A percentile compares a stretch with the other conserved stretches of the same genome.
These are phyloP conservation scores for Polyporus tsugae DNA, from an alignment of 1,284 basidiomycete genomes.

Conservation along the genomic window DNA sequence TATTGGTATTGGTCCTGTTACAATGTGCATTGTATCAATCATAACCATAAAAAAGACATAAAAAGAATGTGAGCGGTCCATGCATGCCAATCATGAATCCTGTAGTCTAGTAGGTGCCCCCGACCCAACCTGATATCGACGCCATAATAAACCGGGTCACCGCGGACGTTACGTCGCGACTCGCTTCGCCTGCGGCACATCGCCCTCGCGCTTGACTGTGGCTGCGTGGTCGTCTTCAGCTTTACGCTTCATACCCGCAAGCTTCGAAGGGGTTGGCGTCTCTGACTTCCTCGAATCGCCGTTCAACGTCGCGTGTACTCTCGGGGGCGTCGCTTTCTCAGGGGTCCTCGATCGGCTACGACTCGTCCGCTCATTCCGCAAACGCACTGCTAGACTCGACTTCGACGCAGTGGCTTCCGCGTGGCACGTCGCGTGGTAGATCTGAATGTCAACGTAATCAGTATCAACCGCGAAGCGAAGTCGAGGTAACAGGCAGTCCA, in stretches of 20 bases:
- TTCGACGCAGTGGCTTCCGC: slow-evolving; percentile 77
- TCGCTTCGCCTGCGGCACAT: slow-evolving; percentile 42
- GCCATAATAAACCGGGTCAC: not conserved
- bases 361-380: slow-evolving; percentile 64
- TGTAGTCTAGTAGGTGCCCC: not conserved
- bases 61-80: slow-evolving; percentile 22
- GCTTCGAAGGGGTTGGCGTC: slow-evolving; percentile 60
- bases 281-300: slow-evolving; percentile 36
- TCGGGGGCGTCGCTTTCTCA: slow-evolving; percentile 63
- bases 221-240: slow-evolving; percentile 56
- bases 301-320: slow-evolving; percentile 32
- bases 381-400: slow-evolving; percentile 67
- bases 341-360: slow-evolving; percentile 79
- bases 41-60: slow-evolving; percentile 24
- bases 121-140: slow-evolving; percentile 6
- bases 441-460: slow-evolving; percentile 48
- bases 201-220: slow-evolving; percentile 22
- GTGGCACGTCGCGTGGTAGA: slow-evolving; percentile 93
- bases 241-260: slow-evolving; percentile 74
- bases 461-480: not conserved
- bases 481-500: slow-evolving; percentile 21
- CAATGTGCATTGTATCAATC: slow-evolving; percentile 22
- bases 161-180: slow-evolving; percentile 31
- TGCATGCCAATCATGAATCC: slow-evolving; percentile 12
- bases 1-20: slow-evolving; percentile 26